A percentile compares a stretch with the other conserved stretches of the same genome.
phyloP scores from a whole-genome alignment of 2,329 filamentous ascomycete species.

The Colletotrichum viniferum region DNA sequence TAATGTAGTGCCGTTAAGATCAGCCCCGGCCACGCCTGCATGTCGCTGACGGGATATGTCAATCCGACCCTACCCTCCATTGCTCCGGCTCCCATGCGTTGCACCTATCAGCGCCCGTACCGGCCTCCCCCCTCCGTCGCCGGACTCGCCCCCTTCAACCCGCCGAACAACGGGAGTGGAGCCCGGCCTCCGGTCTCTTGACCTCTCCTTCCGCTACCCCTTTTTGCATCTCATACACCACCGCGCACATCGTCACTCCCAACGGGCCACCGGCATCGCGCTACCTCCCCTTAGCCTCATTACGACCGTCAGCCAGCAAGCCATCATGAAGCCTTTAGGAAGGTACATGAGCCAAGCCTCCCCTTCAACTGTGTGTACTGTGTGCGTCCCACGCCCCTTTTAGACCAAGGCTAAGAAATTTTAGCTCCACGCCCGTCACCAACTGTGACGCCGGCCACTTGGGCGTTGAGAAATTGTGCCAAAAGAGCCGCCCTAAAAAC shows the following conservation, averaged over 20 bases:
- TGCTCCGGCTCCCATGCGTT: not conserved
- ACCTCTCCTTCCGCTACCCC: conserved; percentile 4
- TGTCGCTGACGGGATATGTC: not conserved
- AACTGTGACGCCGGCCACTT: not conserved
- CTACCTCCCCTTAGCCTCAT: not conserved
- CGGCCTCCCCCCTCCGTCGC: not conserved
- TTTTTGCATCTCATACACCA: not conserved
- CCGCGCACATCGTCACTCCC: not conserved
- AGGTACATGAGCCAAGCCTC: not conserved
- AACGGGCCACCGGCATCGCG: not conserved
- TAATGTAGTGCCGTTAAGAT: conserved; percentile 12
- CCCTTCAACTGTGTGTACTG: conserved; percentile 13
- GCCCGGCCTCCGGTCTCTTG: conserved; percentile 1
- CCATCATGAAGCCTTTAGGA: not conserved
- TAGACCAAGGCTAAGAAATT: not conserved
- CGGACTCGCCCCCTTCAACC: not conserved
- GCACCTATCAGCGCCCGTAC: conserved; percentile 11
- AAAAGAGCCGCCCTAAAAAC: not conserved
- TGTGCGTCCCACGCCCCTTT: not conserved
- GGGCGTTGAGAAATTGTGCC: not conserved
- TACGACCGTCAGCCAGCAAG: conserved; percentile 13
- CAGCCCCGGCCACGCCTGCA: not conserved
- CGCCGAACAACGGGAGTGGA: not conserved
- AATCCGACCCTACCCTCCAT: not conserved
- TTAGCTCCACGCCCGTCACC: conserved; percentile 6